Evolutionary conservation across 2,329 filamentous ascomycete genomes (phyloP), one percentile per base, ranked within the genome.

Genomic region (Cladorrhinum sp.): DNA sequence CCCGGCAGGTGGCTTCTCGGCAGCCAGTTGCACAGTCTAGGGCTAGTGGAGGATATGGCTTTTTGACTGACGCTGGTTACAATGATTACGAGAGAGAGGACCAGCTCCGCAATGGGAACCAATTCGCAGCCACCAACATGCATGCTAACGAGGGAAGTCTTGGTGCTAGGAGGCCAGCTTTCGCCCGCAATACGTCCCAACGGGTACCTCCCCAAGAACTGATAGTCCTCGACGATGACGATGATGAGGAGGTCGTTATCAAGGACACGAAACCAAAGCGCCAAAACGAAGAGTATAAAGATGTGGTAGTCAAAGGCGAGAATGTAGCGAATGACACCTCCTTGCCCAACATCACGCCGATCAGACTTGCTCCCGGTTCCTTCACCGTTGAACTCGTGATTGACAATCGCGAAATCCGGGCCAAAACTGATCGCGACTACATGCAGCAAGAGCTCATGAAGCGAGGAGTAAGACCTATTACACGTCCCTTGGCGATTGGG

Each of bases 331-430:
- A 65, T 24, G 64, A 63, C 38, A 54, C 71, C 1, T 64, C 65
- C 0, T 64, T 84, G 5, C 82, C 82, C 0, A 69, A 66, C 0
- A 83, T 89, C 59, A 77, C 77, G 0, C 86, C 89, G 0, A 86
- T 92, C 55, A 72, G 75, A 13, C 76, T 93, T 3, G 77, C 80
- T 0, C 82, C 88, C 0, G 84, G 85, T 2, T 83, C 84, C 1
- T 95, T 92, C 69, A 86, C 85, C 0, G 83, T 95, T 13, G 83
- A 90, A 54, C 78, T 93, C 2, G 78, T 93, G 2, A 78, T 95
- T 18, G 91, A 95, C 68, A 84, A 82, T 36, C 88, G 91, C 25
- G 91, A 95, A 75, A 80, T 93, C 49, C 84, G 89, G 29, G 81
- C 89, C 5, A 87, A 84, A 64, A 88, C 82, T 25, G 89, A 93